These are phyloP conservation scores for Pseudopyrenochaeta lycopersici DNA, from an alignment of 2,329 filamentous ascomycete genomes.

Conservation along the genomic window DNA sequence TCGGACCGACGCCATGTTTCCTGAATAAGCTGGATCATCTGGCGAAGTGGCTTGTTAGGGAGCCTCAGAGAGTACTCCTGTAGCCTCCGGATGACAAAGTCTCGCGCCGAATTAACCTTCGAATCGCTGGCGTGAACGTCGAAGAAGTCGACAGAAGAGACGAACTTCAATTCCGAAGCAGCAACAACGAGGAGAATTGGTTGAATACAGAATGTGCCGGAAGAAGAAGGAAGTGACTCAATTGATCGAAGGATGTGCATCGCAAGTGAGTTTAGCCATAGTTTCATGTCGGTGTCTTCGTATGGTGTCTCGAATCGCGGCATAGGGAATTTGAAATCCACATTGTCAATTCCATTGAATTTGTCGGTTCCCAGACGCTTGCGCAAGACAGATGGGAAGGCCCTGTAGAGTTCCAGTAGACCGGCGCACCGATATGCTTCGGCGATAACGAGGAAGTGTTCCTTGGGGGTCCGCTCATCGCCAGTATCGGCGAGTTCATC, in stretches of 20 bases:
- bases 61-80: constrained; percentile 56
- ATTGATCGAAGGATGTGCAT: constrained; percentile 61
- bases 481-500: constrained; percentile 61
- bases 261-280: constrained; percentile 62
- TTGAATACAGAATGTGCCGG: constrained; percentile 63
- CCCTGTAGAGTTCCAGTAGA: constrained; percentile 63
- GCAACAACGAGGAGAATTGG: constrained; percentile 62
- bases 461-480: constrained; percentile 62
- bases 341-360: constrained; percentile 27
- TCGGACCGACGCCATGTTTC: constrained; percentile 64
- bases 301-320: constrained; percentile 45
- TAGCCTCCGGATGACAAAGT: constrained; percentile 60
- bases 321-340: constrained; percentile 43
- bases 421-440: constrained; percentile 63
- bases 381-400: constrained; percentile 62
- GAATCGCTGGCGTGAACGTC: constrained; percentile 54
- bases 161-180: constrained; percentile 60
- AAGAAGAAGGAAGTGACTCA: constrained; percentile 60
- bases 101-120: constrained; percentile 55
- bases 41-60: constrained; percentile 61
- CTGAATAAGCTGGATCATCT: constrained; percentile 60
- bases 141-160: constrained; percentile 49
- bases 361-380: constrained; percentile 50
- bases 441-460: constrained; percentile 63
- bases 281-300: constrained; percentile 43